Base-by-base conservation (phyloP, 495 filamentous ascomycete species). In the Ramalina peruviana region DNA sequence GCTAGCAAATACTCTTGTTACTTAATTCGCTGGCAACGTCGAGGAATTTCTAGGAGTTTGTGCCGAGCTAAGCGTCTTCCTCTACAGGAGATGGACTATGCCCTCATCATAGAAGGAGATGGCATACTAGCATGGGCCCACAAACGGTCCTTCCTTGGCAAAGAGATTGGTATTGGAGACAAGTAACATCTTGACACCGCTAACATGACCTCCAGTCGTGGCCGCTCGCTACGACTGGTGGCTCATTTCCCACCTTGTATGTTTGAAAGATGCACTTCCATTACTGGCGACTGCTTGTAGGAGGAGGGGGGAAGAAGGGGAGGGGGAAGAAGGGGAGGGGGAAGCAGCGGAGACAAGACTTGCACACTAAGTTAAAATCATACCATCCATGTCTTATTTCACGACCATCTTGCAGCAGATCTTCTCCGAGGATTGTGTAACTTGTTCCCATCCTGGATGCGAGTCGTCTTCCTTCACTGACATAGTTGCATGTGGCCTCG, bases 1-100 rank as follows among this genome's bases (percentile, higher is more conserved):
- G 36, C 19, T 15, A 13, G 25, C 50, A 38, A 13, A 60, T n/a
- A 12, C 11, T 33, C 49, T 12, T 4, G 37, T 57, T 53, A 17
- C 41, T 49, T 17, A 27, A 37, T 21, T 53, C 50, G 17, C 42
- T 44, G 1, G 58, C 57, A 44, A 57, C 40, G 36, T 60, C 57
- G 13, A 60, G 50, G 9, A 58, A 38, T 30, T 54, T 48, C 12
- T 53, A 17, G 27, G 46, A 54, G 26, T 43, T 23, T 13, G 45
- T 52, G 20, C 45, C 46, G 19, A 54, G 48, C 52, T 48, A 54
- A 20, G 52, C 52, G 15, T 48, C 52, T 23, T 46, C 45, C 44
- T 54, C 52, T 13, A 54, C 2, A 54, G 42, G 3, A 46, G 10
- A 17, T 17, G 48, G 16, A 41, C 36, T 1, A 54, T 54, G 12